Conservation (phyloP, 1,284 basidiomycete genomes). For the Peniophora sp. region DNA sequence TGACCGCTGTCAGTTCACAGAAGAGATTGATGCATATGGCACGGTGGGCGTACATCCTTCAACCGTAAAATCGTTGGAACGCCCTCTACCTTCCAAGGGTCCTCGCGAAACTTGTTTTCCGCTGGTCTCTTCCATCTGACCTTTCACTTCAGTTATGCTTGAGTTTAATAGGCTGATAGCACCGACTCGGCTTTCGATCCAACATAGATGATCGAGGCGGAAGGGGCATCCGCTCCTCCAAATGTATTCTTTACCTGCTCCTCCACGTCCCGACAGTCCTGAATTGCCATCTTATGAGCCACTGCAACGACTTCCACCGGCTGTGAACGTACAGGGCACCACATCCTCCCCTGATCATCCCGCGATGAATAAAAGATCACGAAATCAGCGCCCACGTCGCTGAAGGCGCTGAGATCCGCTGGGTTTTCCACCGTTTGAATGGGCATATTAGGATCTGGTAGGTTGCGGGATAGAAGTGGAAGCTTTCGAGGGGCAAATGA, state of each 20-base stretch:
- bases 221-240: conserved; percentile 40
- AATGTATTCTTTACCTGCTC: conserved; percentile 51
- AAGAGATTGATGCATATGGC: no score
- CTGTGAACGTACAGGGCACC: conserved; percentile 54
- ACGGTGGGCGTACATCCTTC: conserved; percentile 45
- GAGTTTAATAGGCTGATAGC: no score
- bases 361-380: conserved; percentile 61
- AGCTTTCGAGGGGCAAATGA: no score
- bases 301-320: neutral
- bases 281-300: conserved; percentile 1
- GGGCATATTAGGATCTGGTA: conserved; percentile 18
- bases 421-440: conserved; percentile 24
- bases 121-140: conserved; percentile 63
- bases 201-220: conserved; percentile 65
- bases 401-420: conserved; percentile 22
- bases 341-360: conserved; percentile 40
- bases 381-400: conserved; percentile 37
- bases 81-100: conserved; percentile 54
- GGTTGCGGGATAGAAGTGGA: no score
- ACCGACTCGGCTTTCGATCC: conserved; percentile 63
- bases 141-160: no score
- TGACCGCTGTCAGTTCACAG: no score
- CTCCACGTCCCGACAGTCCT: conserved; percentile 75
- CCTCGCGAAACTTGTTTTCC: conserved; percentile 51
- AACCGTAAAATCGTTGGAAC: conserved; percentile 72